Conservation (phyloP, 2,329 filamentous ascomycete species). For the Colletotrichum shisoi region DNA sequence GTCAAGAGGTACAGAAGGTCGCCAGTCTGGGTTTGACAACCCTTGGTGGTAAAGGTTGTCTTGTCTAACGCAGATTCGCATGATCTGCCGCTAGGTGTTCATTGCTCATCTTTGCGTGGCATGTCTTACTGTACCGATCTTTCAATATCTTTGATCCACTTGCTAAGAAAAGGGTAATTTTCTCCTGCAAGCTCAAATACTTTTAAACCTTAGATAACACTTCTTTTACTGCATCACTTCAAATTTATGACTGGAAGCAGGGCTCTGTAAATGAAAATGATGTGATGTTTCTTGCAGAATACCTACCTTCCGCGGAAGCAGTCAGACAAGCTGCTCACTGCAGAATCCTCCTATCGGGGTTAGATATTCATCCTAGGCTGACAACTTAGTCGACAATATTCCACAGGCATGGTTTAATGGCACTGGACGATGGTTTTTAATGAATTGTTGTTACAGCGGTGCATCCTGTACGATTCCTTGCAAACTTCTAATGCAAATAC, state of each 20-base stretch:
- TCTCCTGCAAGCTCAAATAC: background rate
- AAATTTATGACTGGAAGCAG: too few relatives aligned
- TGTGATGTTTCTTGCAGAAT: too few relatives aligned
- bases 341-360: background rate
- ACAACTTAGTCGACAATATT: background rate
- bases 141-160: background rate
- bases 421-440: background rate
- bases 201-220: background rate
- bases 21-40: background rate
- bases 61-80: too few relatives aligned
- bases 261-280: too few relatives aligned
- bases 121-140: too few relatives aligned
- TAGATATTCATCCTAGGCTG: background rate
- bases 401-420: too few relatives aligned
- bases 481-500: background rate
- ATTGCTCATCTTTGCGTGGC: background rate
- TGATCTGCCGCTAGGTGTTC: background rate
- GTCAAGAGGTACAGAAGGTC: background rate
- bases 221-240: too few relatives aligned
- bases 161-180: background rate
- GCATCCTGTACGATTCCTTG: background rate
- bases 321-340: background rate
- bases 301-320: conserved; percentile 4
- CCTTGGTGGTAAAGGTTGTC: background rate
- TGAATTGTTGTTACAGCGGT: background rate